Evolutionary conservation across 2,329 filamentous ascomycete genomes (phyloP).

Genomic region (Ophiostoma populinum): DNA sequence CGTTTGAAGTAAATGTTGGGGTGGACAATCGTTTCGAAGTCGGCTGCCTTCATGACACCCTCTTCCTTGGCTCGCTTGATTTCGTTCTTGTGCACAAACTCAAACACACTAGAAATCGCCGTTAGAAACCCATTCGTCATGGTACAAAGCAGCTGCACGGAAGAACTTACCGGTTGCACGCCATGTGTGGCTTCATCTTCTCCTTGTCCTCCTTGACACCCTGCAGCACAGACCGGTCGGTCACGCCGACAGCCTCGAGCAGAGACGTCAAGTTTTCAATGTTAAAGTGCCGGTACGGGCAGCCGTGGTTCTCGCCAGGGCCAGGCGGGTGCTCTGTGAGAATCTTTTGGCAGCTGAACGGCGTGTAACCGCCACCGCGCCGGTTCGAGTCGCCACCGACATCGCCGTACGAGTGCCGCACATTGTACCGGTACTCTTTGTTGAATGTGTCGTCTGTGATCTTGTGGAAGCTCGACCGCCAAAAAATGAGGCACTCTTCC

Average conservation of each 20-base stretch:
- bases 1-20: conserved; percentile 97
- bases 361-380: conserved; percentile 71
- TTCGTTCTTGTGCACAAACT: conserved; percentile 64
- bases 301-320: conserved; percentile 82
- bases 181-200: conserved; percentile 80
- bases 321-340: conserved; percentile 77
- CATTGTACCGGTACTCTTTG: conserved; percentile 94
- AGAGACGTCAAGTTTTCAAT: conserved; percentile 68
- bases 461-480: conserved; percentile 71
- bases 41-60: conserved; percentile 49
- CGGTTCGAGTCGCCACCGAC: conserved; percentile 85
- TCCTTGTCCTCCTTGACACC: conserved; percentile 80
- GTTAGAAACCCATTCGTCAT: too few relatives aligned
- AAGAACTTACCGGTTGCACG: conserved; percentile 60
- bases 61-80: conserved; percentile 64
- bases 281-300: conserved; percentile 85
- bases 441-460: conserved; percentile 90
- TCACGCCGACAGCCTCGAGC: conserved; percentile 62
- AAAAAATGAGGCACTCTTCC: conserved; percentile 86
- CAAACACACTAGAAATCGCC: conserved; percentile 52
- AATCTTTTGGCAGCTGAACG: conserved; percentile 90
- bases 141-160: too few relatives aligned
- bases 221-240: conserved; percentile 58
- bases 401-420: conserved; percentile 88
- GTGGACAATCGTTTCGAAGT: conserved; percentile 89